These are phyloP conservation scores for Coemansia umbellata DNA, from an alignment of 192 early-diverging fungal species.

Conservation along the genomic window DNA sequence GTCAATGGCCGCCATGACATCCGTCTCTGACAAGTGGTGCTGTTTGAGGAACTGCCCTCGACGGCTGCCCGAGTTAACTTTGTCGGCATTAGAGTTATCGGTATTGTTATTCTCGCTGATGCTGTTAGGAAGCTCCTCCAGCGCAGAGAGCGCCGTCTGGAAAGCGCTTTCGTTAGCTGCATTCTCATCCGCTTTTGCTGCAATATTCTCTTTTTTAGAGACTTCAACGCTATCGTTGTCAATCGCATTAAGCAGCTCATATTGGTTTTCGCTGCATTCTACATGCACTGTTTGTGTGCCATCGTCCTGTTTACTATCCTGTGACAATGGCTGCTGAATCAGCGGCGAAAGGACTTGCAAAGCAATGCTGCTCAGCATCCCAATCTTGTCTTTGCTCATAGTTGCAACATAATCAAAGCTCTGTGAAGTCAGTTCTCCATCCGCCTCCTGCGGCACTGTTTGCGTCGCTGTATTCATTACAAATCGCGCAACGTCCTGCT, in stretches of 20 bases:
- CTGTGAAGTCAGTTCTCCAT: too few species aligned
- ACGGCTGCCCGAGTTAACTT: neutral
- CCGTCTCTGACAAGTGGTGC: neutral
- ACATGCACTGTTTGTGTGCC: neutral
- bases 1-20: neutral
- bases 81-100: neutral
- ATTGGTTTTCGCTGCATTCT: neutral
- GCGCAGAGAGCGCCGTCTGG: neutral
- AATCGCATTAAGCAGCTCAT: neutral
- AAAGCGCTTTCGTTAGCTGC: neutral
- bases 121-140: conserved; percentile 4
- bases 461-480: conserved; percentile 3
- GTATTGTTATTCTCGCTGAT: neutral
- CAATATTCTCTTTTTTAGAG: too few species aligned
- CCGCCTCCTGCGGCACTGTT: neutral
- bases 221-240: neutral
- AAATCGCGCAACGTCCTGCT: conserved; percentile 40
- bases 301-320: neutral
- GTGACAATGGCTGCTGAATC: neutral
- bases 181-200: too few species aligned
- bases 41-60: neutral
- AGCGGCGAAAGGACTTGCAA: conserved; percentile 11
- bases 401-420: neutral
- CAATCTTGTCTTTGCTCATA: conserved; percentile 2
- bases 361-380: conserved; percentile 16